Conservation (phyloP, 768 basidiomycete genomes). For the Leccinum obscurum region DNA sequence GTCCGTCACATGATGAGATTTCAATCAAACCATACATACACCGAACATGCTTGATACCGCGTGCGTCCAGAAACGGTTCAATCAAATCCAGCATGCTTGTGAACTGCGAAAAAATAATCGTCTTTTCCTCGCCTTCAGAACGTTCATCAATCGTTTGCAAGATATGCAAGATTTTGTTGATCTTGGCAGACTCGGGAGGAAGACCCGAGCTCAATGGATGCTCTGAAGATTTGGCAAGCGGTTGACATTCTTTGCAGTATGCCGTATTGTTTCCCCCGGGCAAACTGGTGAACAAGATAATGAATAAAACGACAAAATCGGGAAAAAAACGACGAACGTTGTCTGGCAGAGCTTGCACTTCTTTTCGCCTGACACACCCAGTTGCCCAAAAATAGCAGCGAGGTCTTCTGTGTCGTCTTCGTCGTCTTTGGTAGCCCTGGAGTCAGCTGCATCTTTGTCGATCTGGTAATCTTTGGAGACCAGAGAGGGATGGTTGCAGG, state of each 20-base stretch:
- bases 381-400: slow-evolving; percentile 65
- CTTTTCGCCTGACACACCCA: slow-evolving; percentile 56
- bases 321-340: slow-evolving; percentile 46
- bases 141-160: slow-evolving; percentile 62
- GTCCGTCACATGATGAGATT: background rate
- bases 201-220: slow-evolving; percentile 30
- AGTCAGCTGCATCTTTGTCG: slow-evolving; percentile 77
- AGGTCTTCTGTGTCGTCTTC: slow-evolving; percentile 72
- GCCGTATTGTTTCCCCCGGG: slow-evolving; percentile 29
- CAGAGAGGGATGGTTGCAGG: slow-evolving; percentile 87
- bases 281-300: slow-evolving; percentile 18
- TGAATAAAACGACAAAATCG: background rate
- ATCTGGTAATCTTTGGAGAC: slow-evolving; percentile 73
- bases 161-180: slow-evolving; percentile 76
- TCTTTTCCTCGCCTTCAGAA: slow-evolving; percentile 73
- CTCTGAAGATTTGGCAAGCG: slow-evolving; percentile 49
- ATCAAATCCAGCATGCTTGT: slow-evolving; percentile 86
- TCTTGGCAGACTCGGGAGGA: slow-evolving; percentile 82
- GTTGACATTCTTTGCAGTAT: slow-evolving; percentile 61
- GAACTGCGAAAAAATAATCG: slow-evolving; percentile 95
- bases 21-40: slow-evolving; percentile 56
- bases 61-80: slow-evolving; percentile 75
- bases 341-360: slow-evolving; percentile 81
- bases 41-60: slow-evolving; percentile 72
- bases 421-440: slow-evolving; percentile 52